phyloP scores from a whole-genome alignment of 176 grass and related monocot species.

The Juncus inflexus region DNA sequence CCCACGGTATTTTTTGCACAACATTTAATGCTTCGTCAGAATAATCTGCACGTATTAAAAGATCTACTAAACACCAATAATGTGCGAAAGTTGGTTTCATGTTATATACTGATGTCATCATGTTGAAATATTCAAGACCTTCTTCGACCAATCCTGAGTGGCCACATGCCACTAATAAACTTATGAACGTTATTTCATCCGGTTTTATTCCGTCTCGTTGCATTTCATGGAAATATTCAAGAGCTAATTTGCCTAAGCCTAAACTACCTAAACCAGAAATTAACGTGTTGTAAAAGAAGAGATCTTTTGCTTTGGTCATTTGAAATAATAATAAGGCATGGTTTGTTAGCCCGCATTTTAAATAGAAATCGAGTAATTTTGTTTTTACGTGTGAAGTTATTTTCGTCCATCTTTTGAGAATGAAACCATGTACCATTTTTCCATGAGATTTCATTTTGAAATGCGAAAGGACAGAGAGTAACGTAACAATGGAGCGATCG shows the following conservation, averaged over 20 bases:
- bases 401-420: conserved; percentile 32
- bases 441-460: conserved; percentile 28
- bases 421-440: conserved; percentile 38
- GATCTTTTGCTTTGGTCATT: conserved; percentile 28
- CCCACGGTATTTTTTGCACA: conserved; percentile 34
- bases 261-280: conserved; percentile 35
- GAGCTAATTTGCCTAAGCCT: conserved; percentile 16
- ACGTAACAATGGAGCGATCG: conserved; percentile 28
- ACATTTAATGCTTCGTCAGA: conserved; percentile 32
- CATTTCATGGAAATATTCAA: conserved; percentile 34
- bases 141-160: conserved; percentile 36
- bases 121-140: conserved; percentile 34
- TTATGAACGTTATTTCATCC: conserved; percentile 36
- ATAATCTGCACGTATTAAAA: conserved; percentile 22
- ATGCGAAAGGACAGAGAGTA: conserved; percentile 24
- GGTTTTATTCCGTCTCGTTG: conserved; percentile 28
- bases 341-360: conserved; percentile 24
- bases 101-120: conserved; percentile 33
- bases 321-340: conserved; percentile 23
- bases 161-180: conserved; percentile 31
- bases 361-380: conserved; percentile 36
- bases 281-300: conserved; percentile 34
- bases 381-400: conserved; percentile 22
- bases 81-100: conserved; percentile 43
- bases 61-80: conserved; percentile 44